phyloP scores from a whole-genome alignment of 495 filamentous ascomycete genomes.

The Trichoderma asperelloides region DNA sequence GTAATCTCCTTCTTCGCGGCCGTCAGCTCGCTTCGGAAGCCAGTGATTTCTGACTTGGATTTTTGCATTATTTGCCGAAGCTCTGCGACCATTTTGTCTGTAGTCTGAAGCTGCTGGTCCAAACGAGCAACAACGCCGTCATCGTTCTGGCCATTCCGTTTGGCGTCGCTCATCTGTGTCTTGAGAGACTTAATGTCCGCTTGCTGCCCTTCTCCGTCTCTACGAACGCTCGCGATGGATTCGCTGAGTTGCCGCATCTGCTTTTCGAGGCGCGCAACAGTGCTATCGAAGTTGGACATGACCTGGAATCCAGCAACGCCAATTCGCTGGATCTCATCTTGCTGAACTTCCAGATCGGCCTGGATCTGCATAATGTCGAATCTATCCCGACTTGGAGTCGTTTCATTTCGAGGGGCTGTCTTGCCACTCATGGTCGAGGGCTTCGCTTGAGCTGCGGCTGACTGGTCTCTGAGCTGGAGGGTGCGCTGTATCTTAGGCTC shows the following conservation, averaged over 20 bases:
- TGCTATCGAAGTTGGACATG: slow-evolving; percentile 23
- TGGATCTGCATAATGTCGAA: slow-evolving; percentile 16
- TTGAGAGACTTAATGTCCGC: slow-evolving; percentile 18
- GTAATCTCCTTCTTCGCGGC: neutral
- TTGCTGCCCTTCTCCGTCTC: slow-evolving; percentile 13
- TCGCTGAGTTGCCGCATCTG: slow-evolving; percentile 20
- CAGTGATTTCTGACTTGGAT: neutral
- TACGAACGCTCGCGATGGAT: slow-evolving; percentile 12
- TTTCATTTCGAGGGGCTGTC: neutral
- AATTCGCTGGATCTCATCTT: slow-evolving; percentile 25
- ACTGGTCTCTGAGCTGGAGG: slow-evolving; percentile 16
- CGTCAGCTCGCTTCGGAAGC: neutral
- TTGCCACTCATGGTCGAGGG: neutral
- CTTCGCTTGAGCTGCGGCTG: neutral
- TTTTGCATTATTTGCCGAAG: neutral
- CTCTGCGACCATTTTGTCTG: neutral
- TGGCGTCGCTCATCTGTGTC: slow-evolving; percentile 15
- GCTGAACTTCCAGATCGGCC: slow-evolving; percentile 21
- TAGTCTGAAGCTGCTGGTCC: slow-evolving; percentile 14
- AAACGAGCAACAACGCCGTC: slow-evolving; percentile 11
- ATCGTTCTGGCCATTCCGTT: slow-evolving; percentile 9
- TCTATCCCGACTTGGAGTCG: neutral
- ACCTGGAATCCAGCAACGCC: slow-evolving; percentile 24
- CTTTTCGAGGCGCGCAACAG: slow-evolving; percentile 19
- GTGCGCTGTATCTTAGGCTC: slow-evolving; percentile 23